Conservation (phyloP, 2,329 filamentous ascomycete species). For the Fusarium sp. region DNA sequence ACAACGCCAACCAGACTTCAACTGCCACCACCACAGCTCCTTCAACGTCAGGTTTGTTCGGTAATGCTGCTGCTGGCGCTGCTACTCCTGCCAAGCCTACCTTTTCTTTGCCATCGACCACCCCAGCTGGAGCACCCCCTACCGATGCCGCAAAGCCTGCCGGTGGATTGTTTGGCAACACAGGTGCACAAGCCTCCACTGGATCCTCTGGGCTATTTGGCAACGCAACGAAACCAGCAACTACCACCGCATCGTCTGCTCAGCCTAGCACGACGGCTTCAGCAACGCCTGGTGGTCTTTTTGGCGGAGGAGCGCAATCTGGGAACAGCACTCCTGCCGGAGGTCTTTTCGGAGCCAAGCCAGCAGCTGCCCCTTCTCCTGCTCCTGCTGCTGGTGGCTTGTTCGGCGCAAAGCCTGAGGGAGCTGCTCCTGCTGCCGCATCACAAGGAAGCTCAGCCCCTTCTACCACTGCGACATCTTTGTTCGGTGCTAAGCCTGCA, state of each 20-base stretch:
- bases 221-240: slow-evolving; percentile 43
- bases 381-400: slow-evolving; percentile 41
- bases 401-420: slow-evolving; percentile 43
- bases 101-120: slow-evolving; percentile 63
- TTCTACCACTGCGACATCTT: slow-evolving; percentile 40
- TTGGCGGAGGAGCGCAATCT: slow-evolving; percentile 51
- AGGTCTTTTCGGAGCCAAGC: slow-evolving; percentile 51
- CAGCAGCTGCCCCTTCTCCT: slow-evolving; percentile 43
- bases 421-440: slow-evolving; percentile 35
- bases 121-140: slow-evolving; percentile 67
- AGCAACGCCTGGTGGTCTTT: slow-evolving; percentile 46
- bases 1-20: slow-evolving; percentile 39
- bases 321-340: slow-evolving; percentile 46
- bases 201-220: slow-evolving; percentile 47
- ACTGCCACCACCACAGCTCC: slow-evolving; percentile 44
- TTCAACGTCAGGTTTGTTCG: slow-evolving; percentile 49
- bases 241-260: slow-evolving; percentile 34
- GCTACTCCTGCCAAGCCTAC: slow-evolving; percentile 59
- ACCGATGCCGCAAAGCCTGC: slow-evolving; percentile 50
- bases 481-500: slow-evolving; percentile 58
- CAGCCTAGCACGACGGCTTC: slow-evolving; percentile 36
- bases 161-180: slow-evolving; percentile 42
- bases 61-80: slow-evolving; percentile 44
- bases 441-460: slow-evolving; percentile 36
- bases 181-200: slow-evolving; percentile 35